phyloP scores from a whole-genome alignment of 768 basidiomycete species.

The Phlegmacium glaucopus region DNA sequence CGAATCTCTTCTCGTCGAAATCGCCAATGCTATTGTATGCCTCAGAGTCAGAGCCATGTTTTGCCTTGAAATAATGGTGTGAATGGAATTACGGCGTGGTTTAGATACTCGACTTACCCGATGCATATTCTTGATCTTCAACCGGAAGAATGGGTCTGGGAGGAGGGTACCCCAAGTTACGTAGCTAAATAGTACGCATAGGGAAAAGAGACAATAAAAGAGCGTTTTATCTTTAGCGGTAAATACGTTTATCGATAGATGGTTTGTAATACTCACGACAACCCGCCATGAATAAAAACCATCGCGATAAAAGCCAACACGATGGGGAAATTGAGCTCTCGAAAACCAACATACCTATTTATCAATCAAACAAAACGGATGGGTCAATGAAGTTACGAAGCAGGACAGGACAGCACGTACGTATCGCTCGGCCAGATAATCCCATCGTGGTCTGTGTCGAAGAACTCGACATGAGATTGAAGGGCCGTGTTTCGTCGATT shows the following conservation, averaged over 20 bases:
- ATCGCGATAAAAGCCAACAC: slow-evolving; percentile 33
- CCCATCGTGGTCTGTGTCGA: slow-evolving; percentile 42
- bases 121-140: slow-evolving; percentile 38
- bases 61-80: slow-evolving; percentile 23
- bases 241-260: background rate
- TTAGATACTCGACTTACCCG: slow-evolving; percentile 20
- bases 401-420: slow-evolving; percentile 22
- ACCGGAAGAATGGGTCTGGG: slow-evolving; percentile 42
- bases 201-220: background rate
- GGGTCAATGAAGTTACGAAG: background rate
- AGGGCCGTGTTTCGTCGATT: slow-evolving; percentile 33
- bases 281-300: slow-evolving; percentile 34
- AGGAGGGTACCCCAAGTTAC: slow-evolving; percentile 31
- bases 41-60: slow-evolving; percentile 41
- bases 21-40: slow-evolving; percentile 35
- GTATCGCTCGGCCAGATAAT: slow-evolving; percentile 45
- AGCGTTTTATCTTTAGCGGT: background rate
- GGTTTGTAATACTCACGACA: slow-evolving; percentile 34
- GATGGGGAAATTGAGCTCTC: slow-evolving; percentile 35
- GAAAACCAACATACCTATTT: slow-evolving; percentile 34
- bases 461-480: slow-evolving; percentile 42
- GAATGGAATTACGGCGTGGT: background rate
- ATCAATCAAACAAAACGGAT: background rate
- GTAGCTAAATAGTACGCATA: slow-evolving; percentile 21
- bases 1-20: slow-evolving; percentile 37